Percentiles rank a stretch among this genome's conserved stretches.
phyloP scores from a whole-genome alignment of 2,329 filamentous ascomycete genomes.

The Tolypocladium guangdongense region DNA sequence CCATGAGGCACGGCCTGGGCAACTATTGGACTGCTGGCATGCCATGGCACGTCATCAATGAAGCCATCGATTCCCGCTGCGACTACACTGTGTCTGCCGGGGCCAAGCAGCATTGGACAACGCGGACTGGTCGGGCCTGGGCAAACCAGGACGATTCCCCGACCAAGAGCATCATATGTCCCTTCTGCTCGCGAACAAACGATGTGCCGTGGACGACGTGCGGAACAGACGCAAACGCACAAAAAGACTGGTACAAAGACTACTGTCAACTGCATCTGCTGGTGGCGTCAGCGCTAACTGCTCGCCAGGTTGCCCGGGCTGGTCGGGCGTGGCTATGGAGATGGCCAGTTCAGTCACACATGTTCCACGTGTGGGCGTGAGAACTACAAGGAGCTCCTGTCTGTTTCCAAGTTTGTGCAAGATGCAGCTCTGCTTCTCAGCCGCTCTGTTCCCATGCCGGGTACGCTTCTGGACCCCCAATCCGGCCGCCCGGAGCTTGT shows the following conservation, averaged over 20 bases:
- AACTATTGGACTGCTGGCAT: slow-evolving; percentile 51
- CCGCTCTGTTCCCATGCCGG: slow-evolving; percentile 44
- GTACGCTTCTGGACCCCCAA: slow-evolving; percentile 48
- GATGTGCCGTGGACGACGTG: slow-evolving; percentile 51
- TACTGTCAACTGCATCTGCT: background rate
- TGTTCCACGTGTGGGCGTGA: slow-evolving; percentile 40
- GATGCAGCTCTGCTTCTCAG: slow-evolving; percentile 5
- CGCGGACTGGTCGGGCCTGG: slow-evolving; percentile 42
- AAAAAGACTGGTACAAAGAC: background rate
- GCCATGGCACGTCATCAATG: slow-evolving; percentile 52
- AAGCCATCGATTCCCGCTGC: slow-evolving; percentile 48
- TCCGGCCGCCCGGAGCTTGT: slow-evolving; percentile 36
- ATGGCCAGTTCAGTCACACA: slow-evolving; percentile 35
- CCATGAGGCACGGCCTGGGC: slow-evolving; percentile 44
- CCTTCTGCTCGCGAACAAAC: slow-evolving; percentile 32
- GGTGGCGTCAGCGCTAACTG: background rate
- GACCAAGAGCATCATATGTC: slow-evolving; percentile 42
- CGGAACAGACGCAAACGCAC: slow-evolving; percentile 17
- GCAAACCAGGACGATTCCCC: slow-evolving; percentile 42
- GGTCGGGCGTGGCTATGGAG: slow-evolving; percentile 39
- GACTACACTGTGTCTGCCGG: slow-evolving; percentile 37
- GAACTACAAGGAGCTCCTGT: slow-evolving; percentile 48
- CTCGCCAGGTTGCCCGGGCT: background rate
- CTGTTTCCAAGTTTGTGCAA: slow-evolving; percentile 48
- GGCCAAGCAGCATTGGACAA: slow-evolving; percentile 35